Base-by-base conservation (phyloP, 495 filamentous ascomycete genomes). In the Rostrohypoxylon terebratum region DNA sequence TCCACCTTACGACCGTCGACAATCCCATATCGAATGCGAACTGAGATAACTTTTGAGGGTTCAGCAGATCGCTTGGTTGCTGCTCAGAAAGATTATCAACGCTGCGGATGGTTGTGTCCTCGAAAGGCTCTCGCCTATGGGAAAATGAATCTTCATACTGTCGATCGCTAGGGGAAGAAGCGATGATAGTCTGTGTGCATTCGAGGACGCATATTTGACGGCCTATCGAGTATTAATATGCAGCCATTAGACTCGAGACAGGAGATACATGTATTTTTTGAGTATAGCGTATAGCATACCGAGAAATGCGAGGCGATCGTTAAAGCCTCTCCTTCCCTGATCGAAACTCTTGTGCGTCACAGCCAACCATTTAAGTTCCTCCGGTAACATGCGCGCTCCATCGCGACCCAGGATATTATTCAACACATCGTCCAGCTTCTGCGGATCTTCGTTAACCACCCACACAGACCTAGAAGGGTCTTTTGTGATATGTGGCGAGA, bases 281-380 rank as follows among this genome's bases (percentile, higher is more conserved):
- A 45, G 42, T 6, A 45, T 45, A 20, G 14, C 38, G 64, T 33
- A 9, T 23, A 44, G 75, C 89, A 75, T 87, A 97, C 96, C 96
- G 40, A 97, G 83, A 70, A 92, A 94, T n/a, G 92, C 91, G 79
- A 99, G 85, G 64, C 94, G 89, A 68, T 97, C 94, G 79, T 98
- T 99, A 83, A 92, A 97, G 10, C 94, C 94, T 83, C 94, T 90
- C 76, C 93, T 85, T 54, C 94, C 96, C 74, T 98, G 93, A 81
- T 98, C 96, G 79, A 97, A 98, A 81, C 93, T 97, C 89, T 98
- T 98, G 80, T 99, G 96, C 42, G 96, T 99, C 64, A 99, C 88
- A 10, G 95, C 94, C 72, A 98, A 86, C 96, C 95, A 99, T 81
- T 98, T 97, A 72, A 95, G 84, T 81, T 98, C 94, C 2, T 97